A percentile compares a stretch with the other conserved stretches of the same genome.
Conservation (phyloP, 257 asterid genomes). For the Asclepias syriaca region DNA sequence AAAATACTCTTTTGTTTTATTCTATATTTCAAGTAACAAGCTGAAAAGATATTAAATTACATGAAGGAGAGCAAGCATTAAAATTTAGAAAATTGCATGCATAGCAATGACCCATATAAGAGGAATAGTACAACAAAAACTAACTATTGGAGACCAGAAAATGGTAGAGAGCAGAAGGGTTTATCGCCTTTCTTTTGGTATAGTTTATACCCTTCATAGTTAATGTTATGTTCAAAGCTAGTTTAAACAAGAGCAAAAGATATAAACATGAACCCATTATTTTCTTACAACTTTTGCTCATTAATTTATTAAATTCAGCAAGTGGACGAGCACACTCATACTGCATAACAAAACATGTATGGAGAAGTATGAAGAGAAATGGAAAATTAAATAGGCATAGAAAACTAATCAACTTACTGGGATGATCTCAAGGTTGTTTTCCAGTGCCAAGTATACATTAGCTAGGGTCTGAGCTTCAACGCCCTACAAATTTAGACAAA, state of each 20-base stretch:
- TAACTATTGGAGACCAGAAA: too few species aligned
- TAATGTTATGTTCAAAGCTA: too few species aligned
- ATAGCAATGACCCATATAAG: too few species aligned
- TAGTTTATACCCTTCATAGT: too few species aligned
- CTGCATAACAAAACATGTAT: not conserved
- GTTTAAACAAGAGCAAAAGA: too few species aligned
- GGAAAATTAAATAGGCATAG: not conserved
- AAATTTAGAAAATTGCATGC: not conserved
- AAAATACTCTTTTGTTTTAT: not conserved
- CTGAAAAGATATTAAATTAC: not conserved
- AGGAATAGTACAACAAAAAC: too few species aligned
- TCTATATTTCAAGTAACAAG: not conserved
- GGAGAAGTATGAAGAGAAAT: not conserved
- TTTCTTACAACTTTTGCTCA: too few species aligned
- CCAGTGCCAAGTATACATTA: slow-evolving; percentile 95
- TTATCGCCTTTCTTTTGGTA: too few species aligned
- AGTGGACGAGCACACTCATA: not conserved
- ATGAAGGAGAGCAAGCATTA: not conserved
- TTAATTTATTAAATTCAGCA: not conserved
- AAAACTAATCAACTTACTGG: slow-evolving; percentile 54
- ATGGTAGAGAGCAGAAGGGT: too few species aligned
- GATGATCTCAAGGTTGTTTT: slow-evolving; percentile 94
- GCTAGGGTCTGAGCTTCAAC: slow-evolving; percentile 99
- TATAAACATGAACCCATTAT: too few species aligned
- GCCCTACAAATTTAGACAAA: slow-evolving; percentile 49